Evolutionary conservation across 176 grass and related monocot species (phyloP).

Genomic region (Oryza australiensis): DNA sequence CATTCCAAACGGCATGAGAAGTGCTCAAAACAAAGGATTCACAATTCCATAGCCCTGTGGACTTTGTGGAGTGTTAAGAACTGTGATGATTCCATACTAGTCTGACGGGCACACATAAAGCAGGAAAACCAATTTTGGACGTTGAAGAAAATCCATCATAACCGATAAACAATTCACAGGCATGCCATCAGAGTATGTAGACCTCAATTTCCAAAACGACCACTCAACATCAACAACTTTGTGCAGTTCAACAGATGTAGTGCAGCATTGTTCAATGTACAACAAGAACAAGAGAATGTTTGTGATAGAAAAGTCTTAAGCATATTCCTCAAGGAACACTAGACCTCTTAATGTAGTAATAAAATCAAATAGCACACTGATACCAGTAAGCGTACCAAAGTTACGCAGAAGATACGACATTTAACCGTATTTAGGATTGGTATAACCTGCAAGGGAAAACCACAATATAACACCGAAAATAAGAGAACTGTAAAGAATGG

Average conservation of each 20-base stretch:
- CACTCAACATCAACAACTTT: neutral
- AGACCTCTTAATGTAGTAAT: neutral
- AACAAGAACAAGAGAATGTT: neutral
- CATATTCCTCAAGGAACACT: neutral
- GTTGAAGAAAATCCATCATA: neutral
- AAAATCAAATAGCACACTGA: neutral
- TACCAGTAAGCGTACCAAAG: neutral
- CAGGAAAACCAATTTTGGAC: neutral
- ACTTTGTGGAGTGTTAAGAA: no score
- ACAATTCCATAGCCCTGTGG: no score
- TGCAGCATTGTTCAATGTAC: neutral
- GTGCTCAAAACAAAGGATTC: no score
- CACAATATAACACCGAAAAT: neutral
- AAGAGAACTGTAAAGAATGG: neutral
- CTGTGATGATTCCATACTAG: no score
- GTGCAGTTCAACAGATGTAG: neutral
- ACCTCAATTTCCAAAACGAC: neutral
- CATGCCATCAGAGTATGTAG: neutral
- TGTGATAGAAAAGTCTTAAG: neutral
- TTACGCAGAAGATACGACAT: neutral
- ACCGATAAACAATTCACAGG: neutral
- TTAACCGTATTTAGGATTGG: neutral
- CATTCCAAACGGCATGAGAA: no score
- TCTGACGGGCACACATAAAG: no score
- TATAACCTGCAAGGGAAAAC: neutral